A percentile compares a stretch with the other conserved stretches of the same genome.
phyloP scores from a whole-genome alignment of 2,329 filamentous ascomycete species.

The Ceratocystis cacaofunesta region DNA sequence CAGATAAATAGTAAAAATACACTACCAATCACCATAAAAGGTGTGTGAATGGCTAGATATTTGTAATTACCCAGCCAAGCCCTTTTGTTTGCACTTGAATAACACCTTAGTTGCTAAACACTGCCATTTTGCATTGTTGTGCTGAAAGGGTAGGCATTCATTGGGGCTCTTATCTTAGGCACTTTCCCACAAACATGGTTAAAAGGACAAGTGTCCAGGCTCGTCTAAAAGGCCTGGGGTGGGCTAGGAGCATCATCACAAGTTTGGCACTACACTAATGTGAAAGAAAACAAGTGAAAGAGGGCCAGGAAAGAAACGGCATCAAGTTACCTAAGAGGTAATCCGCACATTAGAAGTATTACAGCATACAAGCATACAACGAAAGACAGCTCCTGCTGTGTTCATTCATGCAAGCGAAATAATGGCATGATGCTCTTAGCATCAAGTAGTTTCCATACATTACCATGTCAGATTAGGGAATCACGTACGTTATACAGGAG shows the following conservation, averaged over 20 bases:
- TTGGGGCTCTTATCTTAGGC: not conserved
- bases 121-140: not conserved
- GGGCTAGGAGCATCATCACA: not conserved
- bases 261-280: not conserved
- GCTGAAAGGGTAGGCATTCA: not conserved
- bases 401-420: not conserved
- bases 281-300: not conserved
- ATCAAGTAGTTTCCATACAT: not conserved
- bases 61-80: too few species aligned
- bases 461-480: not conserved
- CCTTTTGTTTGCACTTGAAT: too few species aligned
- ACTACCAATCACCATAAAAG: not conserved
- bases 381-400: slow-evolving; percentile 18
- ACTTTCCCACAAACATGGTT: not conserved
- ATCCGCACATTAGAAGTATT: not conserved
- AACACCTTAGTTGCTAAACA: not conserved
- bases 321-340: not conserved
- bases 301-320: not conserved
- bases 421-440: not conserved
- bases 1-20: not conserved
- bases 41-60: too few species aligned
- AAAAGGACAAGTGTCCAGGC: not conserved
- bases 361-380: slow-evolving; percentile 4
- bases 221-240: not conserved
- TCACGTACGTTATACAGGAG: not conserved